Evolutionary conservation across 768 basidiomycete species (phyloP), one percentile per base, ranked within the genome.

Genomic region (Ramaria sp.): DNA sequence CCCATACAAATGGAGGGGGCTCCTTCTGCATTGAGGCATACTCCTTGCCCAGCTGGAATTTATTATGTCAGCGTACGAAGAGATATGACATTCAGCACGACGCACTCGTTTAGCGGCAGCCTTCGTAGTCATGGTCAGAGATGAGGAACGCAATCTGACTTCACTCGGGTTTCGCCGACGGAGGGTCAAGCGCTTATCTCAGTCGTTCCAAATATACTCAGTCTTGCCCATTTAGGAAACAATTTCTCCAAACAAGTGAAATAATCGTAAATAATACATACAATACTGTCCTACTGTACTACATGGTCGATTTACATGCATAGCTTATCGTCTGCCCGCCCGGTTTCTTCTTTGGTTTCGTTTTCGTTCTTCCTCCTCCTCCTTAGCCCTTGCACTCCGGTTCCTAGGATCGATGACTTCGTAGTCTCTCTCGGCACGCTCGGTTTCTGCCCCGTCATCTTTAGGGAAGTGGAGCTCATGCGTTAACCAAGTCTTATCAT

Each of bases 1-100:
- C 94, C 86, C 89, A 94, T 20, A 97, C 85, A 70, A 93, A 98
- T 59, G 95, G 95, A 1, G 95, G 95, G 13, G 95, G 91, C 59
- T 88, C 85, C 66, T 74, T 86, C 72, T 95, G 91, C 89, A 97
- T 95, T 50, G 80, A 75, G 64, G 88, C 81, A 72, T 86, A 93
- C 75, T 97, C 94, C 72, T 95, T 92, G 37, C 77, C 74, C 60
- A 91, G 80, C 88, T 90, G 68, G 49, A 61, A 43, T 46, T 53
- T 53, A n/a, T 20, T 31, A 30, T 45, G 50, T 13, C 27, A 52
- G 51, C 60, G 60, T 59, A 48, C 12, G 30, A 31, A 30, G 37
- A 37, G 17, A 61, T 31, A 24, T 34, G 7, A 27, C 3, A 11
- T n/a, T 27, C 56, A 59, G 31, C 30, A 22, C 5, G 57, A 51